A percentile compares a stretch with the other conserved stretches of the same genome.
These are phyloP conservation scores for Spathaspora girioi DNA, from an alignment of 805 yeast genomes.

Conservation along the genomic window DNA sequence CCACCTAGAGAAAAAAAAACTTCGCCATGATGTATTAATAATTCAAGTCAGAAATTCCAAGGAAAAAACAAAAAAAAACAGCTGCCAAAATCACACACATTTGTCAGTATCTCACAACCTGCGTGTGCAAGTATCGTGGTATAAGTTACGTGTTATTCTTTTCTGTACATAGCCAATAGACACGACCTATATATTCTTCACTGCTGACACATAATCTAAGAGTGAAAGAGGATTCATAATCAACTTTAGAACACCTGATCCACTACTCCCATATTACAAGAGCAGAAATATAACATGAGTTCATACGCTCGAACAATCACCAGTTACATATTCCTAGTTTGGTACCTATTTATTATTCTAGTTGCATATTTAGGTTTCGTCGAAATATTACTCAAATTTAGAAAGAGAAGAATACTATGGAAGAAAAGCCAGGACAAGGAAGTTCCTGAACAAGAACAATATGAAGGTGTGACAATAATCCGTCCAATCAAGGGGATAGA, in stretches of 20 bases:
- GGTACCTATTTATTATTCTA: constrained; percentile 37
- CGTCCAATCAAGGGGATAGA: constrained; percentile 86
- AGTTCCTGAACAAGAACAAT: constrained; percentile 5
- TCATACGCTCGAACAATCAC: background rate
- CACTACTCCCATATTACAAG: background rate
- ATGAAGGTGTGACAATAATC: constrained; percentile 61
- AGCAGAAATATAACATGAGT: background rate
- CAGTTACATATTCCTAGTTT: constrained; percentile 16
- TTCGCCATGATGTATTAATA: too few species aligned
- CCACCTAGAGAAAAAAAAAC: too few species aligned
- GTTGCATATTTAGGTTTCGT: constrained; percentile 39
- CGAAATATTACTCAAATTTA: constrained; percentile 33
- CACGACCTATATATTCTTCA: too few species aligned
- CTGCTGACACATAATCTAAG: too few species aligned
- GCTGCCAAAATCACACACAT: too few species aligned
- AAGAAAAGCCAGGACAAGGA: background rate
- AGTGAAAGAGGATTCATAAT: background rate
- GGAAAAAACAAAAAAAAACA: too few species aligned
- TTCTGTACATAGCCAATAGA: background rate
- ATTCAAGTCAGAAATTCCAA: too few species aligned
- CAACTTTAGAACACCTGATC: background rate
- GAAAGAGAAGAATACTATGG: constrained; percentile 9
- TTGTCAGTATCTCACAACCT: too few species aligned
- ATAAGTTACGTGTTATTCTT: background rate
- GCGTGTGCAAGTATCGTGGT: too few species aligned